These are phyloP conservation scores for Cocos nucifera DNA, from an alignment of 176 grass and related monocot species.

Conservation along the genomic window DNA sequence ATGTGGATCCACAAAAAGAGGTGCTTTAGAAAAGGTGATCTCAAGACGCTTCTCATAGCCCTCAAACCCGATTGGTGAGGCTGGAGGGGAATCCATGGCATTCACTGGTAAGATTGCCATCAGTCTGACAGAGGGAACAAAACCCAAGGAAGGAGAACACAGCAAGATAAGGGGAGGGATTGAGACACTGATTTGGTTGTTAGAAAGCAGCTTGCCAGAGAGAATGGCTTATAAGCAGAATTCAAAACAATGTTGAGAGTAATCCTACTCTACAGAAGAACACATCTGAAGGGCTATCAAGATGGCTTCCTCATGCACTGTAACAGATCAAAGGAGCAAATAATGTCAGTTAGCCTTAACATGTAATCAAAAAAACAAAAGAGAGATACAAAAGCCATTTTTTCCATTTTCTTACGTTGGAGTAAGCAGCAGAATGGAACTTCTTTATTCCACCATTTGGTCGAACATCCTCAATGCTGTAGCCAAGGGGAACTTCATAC, in stretches of 20 bases:
- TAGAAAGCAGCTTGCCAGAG: slow-evolving; percentile 39
- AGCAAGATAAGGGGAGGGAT: not conserved
- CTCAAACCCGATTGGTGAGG: slow-evolving; percentile 50
- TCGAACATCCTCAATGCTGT: slow-evolving; percentile 65
- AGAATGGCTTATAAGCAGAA: slow-evolving; percentile 13
- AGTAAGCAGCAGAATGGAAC: slow-evolving; percentile 65
- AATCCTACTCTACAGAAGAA: slow-evolving; percentile 20
- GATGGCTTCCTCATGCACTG: slow-evolving; percentile 65
- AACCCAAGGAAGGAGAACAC: not conserved
- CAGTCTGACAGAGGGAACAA: slow-evolving; percentile 2
- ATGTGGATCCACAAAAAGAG: slow-evolving; percentile 38
- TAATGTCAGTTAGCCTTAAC: too few relatives aligned
- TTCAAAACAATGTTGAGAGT: not conserved
- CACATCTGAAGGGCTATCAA: slow-evolving; percentile 23
- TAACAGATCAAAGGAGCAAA: slow-evolving; percentile 8
- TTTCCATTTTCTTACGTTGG: slow-evolving; percentile 33
- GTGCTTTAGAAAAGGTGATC: slow-evolving; percentile 44
- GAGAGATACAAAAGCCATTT: not conserved
- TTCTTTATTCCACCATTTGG: slow-evolving; percentile 64
- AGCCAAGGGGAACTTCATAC: slow-evolving; percentile 70
- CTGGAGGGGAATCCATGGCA: not conserved
- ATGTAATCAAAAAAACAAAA: too few relatives aligned
- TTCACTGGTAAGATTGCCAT: slow-evolving; percentile 26
- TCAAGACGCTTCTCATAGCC: slow-evolving; percentile 68
- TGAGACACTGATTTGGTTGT: slow-evolving; percentile 12